Conservation (phyloP, 768 basidiomycete genomes). For the Boletus reticulatus region DNA sequence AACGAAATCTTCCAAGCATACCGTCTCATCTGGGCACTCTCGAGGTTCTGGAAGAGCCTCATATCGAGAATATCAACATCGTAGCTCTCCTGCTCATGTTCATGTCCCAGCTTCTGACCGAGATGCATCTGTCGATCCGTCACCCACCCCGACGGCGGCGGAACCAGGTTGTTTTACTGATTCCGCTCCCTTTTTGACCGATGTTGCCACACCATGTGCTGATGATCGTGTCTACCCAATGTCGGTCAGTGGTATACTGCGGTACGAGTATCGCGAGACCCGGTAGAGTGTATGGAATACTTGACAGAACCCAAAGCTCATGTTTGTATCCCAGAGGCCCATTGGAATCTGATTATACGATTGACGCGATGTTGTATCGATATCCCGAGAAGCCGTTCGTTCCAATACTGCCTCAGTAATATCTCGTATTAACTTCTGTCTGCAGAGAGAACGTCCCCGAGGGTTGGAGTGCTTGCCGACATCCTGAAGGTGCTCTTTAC, state of each 20-base stretch:
- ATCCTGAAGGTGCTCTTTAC: constrained; percentile 64
- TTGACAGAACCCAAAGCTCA: background rate
- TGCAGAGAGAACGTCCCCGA: constrained; percentile 15
- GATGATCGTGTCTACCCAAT: constrained; percentile 16
- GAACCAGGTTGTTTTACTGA: background rate
- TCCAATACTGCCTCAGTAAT: background rate
- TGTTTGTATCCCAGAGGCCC: background rate
- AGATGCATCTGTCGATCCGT: background rate
- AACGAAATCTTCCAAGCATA: constrained; percentile 12
- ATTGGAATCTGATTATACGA: background rate
- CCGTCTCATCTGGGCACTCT: constrained; percentile 18
- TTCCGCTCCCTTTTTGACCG: background rate
- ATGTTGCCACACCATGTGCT: constrained; percentile 1
- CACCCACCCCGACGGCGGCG: background rate
- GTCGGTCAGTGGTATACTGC: constrained; percentile 6
- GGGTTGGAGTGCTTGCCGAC: constrained; percentile 48
- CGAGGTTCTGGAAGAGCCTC: constrained; percentile 19
- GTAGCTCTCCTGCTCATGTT: constrained; percentile 10
- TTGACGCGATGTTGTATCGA: constrained; percentile 15
- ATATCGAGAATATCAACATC: constrained; percentile 20
- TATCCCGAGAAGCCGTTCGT: constrained; percentile 23
- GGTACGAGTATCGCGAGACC: constrained; percentile 2
- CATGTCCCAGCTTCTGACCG: constrained; percentile 4
- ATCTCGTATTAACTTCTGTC: background rate
- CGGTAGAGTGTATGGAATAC: constrained; percentile 6